A percentile compares a stretch with the other conserved stretches of the same genome.
Conservation (phyloP, 495 filamentous ascomycete genomes). For the Peziza echinospora region DNA sequence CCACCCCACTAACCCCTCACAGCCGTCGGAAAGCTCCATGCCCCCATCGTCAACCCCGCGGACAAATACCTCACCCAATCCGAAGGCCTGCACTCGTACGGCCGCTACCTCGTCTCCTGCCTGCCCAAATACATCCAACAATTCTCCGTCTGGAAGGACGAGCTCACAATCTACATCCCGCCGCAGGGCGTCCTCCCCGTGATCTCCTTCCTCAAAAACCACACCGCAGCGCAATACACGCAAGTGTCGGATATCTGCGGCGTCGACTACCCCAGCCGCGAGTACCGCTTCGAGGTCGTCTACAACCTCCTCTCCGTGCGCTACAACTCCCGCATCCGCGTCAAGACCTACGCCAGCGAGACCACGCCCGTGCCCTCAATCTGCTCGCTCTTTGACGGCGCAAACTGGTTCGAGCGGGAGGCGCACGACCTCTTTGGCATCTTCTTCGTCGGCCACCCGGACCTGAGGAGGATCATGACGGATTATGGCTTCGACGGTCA, state of each 20-base stretch:
- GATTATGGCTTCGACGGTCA: constrained; percentile 99
- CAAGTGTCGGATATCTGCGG: constrained; percentile 77
- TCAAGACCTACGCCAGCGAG: constrained; percentile 98
- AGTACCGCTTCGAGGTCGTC: constrained; percentile 90
- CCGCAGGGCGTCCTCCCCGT: constrained; percentile 73
- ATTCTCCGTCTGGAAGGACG: constrained; percentile 98
- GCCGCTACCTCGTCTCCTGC: constrained; percentile 87
- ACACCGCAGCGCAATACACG: constrained; percentile 92
- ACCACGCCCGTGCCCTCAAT: constrained; percentile 83
- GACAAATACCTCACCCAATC: constrained; percentile 78
- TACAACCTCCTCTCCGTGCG: constrained; percentile 93
- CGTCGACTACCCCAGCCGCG: constrained; percentile 85
- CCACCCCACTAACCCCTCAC: background rate
- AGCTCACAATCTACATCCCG: constrained; percentile 79
- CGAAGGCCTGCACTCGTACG: constrained; percentile 73
- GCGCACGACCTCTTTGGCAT: constrained; percentile 96
- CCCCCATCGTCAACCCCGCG: constrained; percentile 62
- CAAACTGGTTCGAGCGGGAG: constrained; percentile 97
- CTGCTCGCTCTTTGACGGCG: constrained; percentile 69
- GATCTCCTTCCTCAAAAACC: constrained; percentile 84
- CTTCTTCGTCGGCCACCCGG: constrained; percentile 86
- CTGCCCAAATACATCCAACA: constrained; percentile 97
- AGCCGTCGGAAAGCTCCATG: constrained; percentile 44
- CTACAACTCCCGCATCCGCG: constrained; percentile 85
- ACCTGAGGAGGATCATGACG: constrained; percentile 95